Evolutionary conservation across 306 rosid species (phyloP).

Genomic region (Pyrus betulifolia): DNA sequence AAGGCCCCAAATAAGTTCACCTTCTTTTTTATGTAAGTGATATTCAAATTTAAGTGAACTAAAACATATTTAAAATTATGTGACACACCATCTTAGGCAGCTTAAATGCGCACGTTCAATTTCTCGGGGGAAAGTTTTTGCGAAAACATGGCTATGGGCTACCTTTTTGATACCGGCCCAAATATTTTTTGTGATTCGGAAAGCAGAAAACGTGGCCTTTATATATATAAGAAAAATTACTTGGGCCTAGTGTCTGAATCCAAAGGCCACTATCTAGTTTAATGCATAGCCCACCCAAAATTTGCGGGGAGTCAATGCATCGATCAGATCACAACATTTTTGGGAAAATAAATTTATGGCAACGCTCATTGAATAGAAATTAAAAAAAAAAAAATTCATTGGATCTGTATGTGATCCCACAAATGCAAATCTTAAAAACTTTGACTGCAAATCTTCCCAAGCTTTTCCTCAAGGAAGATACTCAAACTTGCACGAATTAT

Average conservation of each 20-base stretch:
- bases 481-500: slow-evolving; percentile 55
- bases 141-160: too few relatives aligned
- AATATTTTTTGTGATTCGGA: not conserved
- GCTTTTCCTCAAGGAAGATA: slow-evolving; percentile 20
- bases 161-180: not conserved
- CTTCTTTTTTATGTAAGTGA: too few relatives aligned
- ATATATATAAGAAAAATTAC: not conserved
- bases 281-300: not conserved
- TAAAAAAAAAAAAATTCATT: not conserved
- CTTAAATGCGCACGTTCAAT: too few relatives aligned
- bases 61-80: too few relatives aligned
- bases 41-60: too few relatives aligned
- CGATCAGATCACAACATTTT: not conserved
- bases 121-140: too few relatives aligned
- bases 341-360: not conserved
- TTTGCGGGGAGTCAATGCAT: not conserved
- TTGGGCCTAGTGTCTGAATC: not conserved
- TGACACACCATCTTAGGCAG: too few relatives aligned
- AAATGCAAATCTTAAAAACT: not conserved
- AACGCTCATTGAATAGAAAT: not conserved
- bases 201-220: not conserved
- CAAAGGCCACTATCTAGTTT: not conserved
- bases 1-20: too few relatives aligned
- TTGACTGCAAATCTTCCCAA: not conserved
- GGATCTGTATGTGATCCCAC: not conserved